Evolutionary conservation across 768 basidiomycete species (phyloP), one percentile per base, ranked within the genome.

Genomic region (Melanogaster broomeanus): DNA sequence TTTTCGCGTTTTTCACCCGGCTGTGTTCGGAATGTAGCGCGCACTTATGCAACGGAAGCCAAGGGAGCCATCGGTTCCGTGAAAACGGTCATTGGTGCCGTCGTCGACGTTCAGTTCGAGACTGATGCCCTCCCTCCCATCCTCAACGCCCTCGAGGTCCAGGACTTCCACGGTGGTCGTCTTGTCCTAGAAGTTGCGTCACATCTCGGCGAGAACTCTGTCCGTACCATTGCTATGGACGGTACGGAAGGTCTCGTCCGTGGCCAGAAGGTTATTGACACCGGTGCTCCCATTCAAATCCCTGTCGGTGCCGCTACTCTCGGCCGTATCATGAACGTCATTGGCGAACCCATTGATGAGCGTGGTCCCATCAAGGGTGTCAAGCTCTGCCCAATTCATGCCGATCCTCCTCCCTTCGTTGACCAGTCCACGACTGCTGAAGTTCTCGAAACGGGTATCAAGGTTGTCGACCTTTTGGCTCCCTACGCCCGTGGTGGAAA

Each of bases 401-500:
- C 94, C 61, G 95, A 99, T 56, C 93, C 97, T 53, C 97, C 97
- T 52, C 73, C 90, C 31, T 99, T 98, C 79, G 92, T 98, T 57
- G 96, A 98, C 64, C 97, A 99, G 76, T 97, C 97, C 28, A 99
- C 97, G 48, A 94, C 93, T 40, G 95, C 97, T 58, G 97, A 99
- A 73, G 93, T 99, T 49, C 82, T 99, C 66, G 97, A 99, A 80
- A 99, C 97, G 50, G 97, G 97, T 78, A 99, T 99, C 83, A 99
- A 99, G 81, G 97, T 99, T 69, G 97, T 99, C 73, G 97, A 99
- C 74, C 88, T 99, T 61, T 89, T 99, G 62, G 97, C 97, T 48
- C 97, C 97, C 53, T 99, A 99, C 71, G 97, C 97, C 63, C 95
- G 97, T 87, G 97, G 97, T 80, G 97, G 97, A 76, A 99, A 99